phyloP scores from a whole-genome alignment of 305 asterid species.

The Fraxinus nigra region DNA sequence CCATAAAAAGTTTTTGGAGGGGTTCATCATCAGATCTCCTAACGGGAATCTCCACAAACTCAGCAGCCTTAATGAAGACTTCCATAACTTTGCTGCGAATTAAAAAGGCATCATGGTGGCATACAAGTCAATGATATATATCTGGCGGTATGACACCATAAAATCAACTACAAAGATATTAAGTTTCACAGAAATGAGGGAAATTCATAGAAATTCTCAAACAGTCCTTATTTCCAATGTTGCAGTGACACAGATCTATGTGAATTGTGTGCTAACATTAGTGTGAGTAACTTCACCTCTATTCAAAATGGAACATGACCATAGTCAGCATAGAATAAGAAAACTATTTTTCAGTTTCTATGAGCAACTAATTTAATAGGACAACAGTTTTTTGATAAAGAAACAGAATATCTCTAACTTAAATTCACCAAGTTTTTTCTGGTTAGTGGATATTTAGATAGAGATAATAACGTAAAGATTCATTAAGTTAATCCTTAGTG shows the following conservation, averaged over 20 bases:
- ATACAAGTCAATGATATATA: constrained; percentile 16
- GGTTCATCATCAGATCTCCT: constrained; percentile 85
- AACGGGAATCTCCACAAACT: constrained; percentile 76
- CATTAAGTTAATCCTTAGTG: neutral
- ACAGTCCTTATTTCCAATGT: neutral
- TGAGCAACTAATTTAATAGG: neutral
- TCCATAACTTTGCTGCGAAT: constrained; percentile 85
- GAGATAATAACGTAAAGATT: neutral
- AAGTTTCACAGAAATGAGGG: neutral
- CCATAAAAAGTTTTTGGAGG: constrained; percentile 70
- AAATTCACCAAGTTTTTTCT: neutral
- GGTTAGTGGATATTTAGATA: neutral
- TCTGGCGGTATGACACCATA: neutral
- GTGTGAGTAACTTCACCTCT: constrained; percentile 9
- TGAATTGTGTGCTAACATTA: neutral
- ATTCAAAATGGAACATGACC: neutral
- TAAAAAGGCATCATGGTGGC: constrained; percentile 23
- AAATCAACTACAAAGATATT: constrained; percentile 1
- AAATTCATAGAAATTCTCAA: constrained; percentile 3
- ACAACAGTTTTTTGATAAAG: neutral
- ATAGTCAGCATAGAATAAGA: constrained; percentile 13
- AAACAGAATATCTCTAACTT: neutral
- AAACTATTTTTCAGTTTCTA: neutral
- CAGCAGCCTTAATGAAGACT: constrained; percentile 77
- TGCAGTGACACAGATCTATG: neutral